These are phyloP conservation scores for Moniliophthora roreri DNA, from an alignment of 1,284 basidiomycete genomes.

Conservation along the genomic window DNA sequence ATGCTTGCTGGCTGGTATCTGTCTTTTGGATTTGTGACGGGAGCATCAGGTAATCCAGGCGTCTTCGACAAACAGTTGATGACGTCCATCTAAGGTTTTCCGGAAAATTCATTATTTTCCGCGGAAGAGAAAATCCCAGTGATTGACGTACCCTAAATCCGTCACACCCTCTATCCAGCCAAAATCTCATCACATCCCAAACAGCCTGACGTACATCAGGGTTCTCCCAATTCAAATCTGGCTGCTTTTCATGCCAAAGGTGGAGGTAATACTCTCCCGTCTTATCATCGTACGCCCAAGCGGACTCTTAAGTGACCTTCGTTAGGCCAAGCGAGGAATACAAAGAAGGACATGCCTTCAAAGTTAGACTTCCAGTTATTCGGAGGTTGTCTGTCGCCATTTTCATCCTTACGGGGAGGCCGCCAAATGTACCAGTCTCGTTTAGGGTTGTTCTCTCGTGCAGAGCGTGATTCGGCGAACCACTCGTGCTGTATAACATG, in stretches of 20 bases:
- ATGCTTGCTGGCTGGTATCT: constrained; percentile 58
- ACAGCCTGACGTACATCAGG: constrained; percentile 61
- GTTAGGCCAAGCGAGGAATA: not conserved
- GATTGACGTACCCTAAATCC: constrained; percentile 64
- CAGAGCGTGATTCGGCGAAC: constrained; percentile 68
- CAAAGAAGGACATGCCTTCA: not conserved
- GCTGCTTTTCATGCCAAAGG: constrained; percentile 69
- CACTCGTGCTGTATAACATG: constrained; percentile 56
- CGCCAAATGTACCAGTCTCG: constrained; percentile 81
- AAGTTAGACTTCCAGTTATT: constrained; percentile 77
- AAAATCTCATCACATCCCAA: constrained; percentile 69
- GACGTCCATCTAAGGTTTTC: constrained; percentile 55
- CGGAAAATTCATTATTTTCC: not conserved
- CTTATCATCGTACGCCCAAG: constrained; percentile 71
- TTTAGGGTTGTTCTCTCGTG: constrained; percentile 53
- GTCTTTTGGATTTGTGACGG: constrained; percentile 48
- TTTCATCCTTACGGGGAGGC: constrained; percentile 53
- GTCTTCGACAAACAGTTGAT: constrained; percentile 71
- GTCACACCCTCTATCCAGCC: constrained; percentile 72
- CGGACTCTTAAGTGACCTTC: constrained; percentile 46
- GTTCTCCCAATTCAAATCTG: constrained; percentile 82
- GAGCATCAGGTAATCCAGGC: constrained; percentile 64
- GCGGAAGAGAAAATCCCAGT: constrained; percentile 1
- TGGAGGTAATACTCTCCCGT: constrained; percentile 79
- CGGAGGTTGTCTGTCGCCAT: constrained; percentile 58